Evolutionary conservation across 805 yeast species (phyloP).

Genomic region (Nakazawaea peltata): DNA sequence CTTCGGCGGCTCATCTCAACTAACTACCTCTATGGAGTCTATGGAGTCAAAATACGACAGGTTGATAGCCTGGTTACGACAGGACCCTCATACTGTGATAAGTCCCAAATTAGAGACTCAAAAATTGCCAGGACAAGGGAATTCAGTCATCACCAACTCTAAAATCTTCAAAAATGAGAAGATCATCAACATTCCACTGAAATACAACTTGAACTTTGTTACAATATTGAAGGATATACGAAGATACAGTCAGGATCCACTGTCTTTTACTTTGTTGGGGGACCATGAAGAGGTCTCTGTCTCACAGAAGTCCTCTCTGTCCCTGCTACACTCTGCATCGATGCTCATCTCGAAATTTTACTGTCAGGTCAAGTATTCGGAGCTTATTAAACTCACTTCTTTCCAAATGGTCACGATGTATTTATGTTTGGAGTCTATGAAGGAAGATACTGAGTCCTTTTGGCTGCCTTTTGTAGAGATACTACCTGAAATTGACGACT

Average conservation of each 20-base stretch:
- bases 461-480: slow-evolving; percentile 66
- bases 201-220: slow-evolving; percentile 49
- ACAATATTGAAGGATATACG: slow-evolving; percentile 40
- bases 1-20: not conserved
- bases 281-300: not conserved
- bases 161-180: slow-evolving; percentile 31
- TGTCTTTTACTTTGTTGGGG: not conserved
- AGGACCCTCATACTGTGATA: slow-evolving; percentile 19
- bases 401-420: slow-evolving; percentile 53
- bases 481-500: slow-evolving; percentile 51
- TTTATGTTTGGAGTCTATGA: slow-evolving; percentile 32
- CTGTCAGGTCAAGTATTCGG: slow-evolving; percentile 19
- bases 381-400: slow-evolving; percentile 39
- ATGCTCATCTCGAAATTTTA: slow-evolving; percentile 28
- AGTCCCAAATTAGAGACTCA: slow-evolving; percentile 32
- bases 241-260: slow-evolving; percentile 16
- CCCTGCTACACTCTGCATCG: too few relatives aligned
- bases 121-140: slow-evolving; percentile 43
- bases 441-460: slow-evolving; percentile 31
- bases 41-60: not conserved
- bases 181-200: slow-evolving; percentile 49
- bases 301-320: not conserved
- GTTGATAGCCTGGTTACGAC: slow-evolving; percentile 23
- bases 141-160: slow-evolving; percentile 46
- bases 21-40: too few relatives aligned